Evolutionary conservation across 2,329 filamentous ascomycete species (phyloP).

Genomic region (Sordariomycetes sp.): DNA sequence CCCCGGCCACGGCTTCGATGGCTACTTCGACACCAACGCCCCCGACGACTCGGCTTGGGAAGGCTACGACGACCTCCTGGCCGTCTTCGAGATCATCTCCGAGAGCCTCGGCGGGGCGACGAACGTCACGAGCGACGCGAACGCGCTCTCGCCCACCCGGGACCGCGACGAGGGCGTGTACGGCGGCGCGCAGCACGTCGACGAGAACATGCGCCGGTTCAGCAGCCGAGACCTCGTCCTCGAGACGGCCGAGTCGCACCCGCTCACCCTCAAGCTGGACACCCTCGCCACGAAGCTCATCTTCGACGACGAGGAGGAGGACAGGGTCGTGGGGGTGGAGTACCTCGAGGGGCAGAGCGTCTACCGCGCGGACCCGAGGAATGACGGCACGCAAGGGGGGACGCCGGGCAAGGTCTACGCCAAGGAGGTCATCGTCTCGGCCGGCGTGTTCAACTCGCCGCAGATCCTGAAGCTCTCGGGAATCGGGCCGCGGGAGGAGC

Average conservation of each 20-base stretch:
- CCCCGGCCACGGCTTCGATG: slow-evolving; percentile 36
- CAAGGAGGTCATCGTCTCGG: slow-evolving; percentile 12
- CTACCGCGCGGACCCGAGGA: slow-evolving; percentile 7
- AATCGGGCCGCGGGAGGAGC: slow-evolving; percentile 26
- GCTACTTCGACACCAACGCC: slow-evolving; percentile 10
- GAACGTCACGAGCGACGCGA: slow-evolving; percentile 13
- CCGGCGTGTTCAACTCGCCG: slow-evolving; percentile 13
- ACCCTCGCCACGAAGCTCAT: slow-evolving; percentile 7
- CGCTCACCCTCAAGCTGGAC: slow-evolving; percentile 6
- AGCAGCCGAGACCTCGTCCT: slow-evolving; percentile 4
- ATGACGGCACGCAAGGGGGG: slow-evolving; percentile 1
- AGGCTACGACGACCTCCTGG: slow-evolving; percentile 32
- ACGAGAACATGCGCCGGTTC: slow-evolving; percentile 3
- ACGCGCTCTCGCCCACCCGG: slow-evolving; percentile 4
- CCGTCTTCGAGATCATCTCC: slow-evolving; percentile 27
- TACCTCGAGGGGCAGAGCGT: slow-evolving; percentile 7
- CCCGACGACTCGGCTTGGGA: background rate
- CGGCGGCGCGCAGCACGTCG: slow-evolving; percentile 7
- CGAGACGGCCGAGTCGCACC: slow-evolving; percentile 9
- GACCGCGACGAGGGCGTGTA: slow-evolving; percentile 8
- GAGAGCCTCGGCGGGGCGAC: background rate
- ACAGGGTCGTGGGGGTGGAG: slow-evolving; percentile 26
- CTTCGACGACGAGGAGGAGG: slow-evolving; percentile 6
- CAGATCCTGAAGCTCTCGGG: slow-evolving; percentile 41
- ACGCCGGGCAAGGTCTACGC: slow-evolving; percentile 8